Base-by-base conservation (phyloP, 108 stramenopile genomes). In the Cyclotella cryptica region DNA sequence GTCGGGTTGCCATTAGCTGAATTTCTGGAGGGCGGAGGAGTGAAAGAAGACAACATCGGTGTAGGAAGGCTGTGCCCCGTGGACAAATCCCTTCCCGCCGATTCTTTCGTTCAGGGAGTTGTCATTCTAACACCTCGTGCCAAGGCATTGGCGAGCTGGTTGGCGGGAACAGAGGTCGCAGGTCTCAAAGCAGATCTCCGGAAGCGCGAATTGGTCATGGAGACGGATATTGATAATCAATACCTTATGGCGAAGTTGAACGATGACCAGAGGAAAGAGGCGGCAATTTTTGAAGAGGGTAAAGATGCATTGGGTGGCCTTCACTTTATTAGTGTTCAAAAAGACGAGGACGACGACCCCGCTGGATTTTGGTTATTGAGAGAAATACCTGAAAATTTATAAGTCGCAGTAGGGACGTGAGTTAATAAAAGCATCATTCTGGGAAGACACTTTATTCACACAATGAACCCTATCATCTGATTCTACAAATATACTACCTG, bases 301-400 rank as follows among this genome's bases (percentile, higher is more conserved):
- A 98, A 98, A 74, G 92, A 90, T 74, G 70, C 79, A 49, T 78
- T 97, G 79, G 85, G 80, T 51, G 98, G 98, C 14, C 73, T 98
- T 27, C 98, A 98, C 76, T 98, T 98, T 71, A 82, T 98, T 30
- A 86, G 90, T 67, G 96, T 98, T 46, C 98, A 98, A 79, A 74
- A 70, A 44, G 93, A 94, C 59, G 94, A 95, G 68, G 88, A 90
- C 43, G 96, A 97, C 62, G 96, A 96, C 70, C 96, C 97, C 22
- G 94, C 90, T 60, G 98, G 98, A 63, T 97, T 98, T 85, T 98
- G 96, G 96, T 85, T 98, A 75, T 79, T 98, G 52, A 88, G 93
- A 69, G 91, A 94, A 46, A 81, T 93, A 57, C 94, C 94, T 29
- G 64, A 42, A 1, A 72, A 75, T 58, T 74, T 82, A 71, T 82